Base-by-base conservation (phyloP, 2,329 filamentous ascomycete species). In the Geosmithia morbida region DNA sequence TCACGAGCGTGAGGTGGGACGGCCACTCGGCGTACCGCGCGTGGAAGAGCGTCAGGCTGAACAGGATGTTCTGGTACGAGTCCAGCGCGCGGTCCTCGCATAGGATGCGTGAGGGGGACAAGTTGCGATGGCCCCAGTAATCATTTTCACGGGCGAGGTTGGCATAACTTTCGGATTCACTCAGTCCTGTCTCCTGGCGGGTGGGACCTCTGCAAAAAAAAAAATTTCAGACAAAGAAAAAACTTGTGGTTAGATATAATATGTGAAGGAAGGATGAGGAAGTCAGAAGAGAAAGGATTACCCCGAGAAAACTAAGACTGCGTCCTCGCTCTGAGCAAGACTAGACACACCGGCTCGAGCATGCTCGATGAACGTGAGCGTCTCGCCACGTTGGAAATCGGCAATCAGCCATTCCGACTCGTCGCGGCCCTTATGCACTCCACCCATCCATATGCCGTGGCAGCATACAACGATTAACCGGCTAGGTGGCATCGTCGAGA, bases 51-150 rank as follows among this genome's bases (percentile, higher is more conserved):
- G 69, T 55, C 2, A 94, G 67, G 13, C 83, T 83, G 59, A 89
- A 88, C 16, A 94, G 65, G 5, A 95, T 66, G 59, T 95, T 95
- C 59, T 88, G 82, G 57, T 87, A 90, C 2, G 84, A 90, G 62
- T 96, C 89, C 1, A 90, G 79, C 0, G 89, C 87, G 48, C 75
- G 71, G 8, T 81, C 74, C 58, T 95, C 88, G 2, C 77, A 57
- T 0, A 77, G 58, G 17, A 87, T 66, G 7, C 47, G 50, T 18
- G 49, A 16, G 1, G 19, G n/a, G 1, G 48, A 41, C 2, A 51
- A 43, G 2, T 43, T 17, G 18, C 19, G 20, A n/a, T 43, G 41
- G 41, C 41, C 41, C 41, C 41, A 79, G 52, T 69, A 72, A 10
- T 52, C 51, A 57, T 77, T 71, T 29, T 66, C 61, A 0, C 52